Evolutionary conservation across 257 asterid genomes (phyloP), one percentile per base, ranked within the genome.

Genomic region (Gentiana straminea): DNA sequence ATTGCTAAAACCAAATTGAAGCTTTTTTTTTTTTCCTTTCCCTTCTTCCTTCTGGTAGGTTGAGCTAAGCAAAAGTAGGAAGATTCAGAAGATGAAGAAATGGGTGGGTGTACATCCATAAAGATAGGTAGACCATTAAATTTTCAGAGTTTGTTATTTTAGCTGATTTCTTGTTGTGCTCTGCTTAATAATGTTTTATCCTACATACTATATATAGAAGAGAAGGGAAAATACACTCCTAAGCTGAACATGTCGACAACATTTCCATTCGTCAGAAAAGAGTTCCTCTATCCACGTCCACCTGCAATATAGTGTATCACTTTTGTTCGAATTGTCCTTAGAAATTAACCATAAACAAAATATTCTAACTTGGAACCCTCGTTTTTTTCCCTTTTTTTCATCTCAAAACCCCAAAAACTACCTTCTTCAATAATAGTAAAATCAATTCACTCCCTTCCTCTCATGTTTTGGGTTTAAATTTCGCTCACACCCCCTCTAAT

Each of bases 111-210:
- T 6, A 64, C 59, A 61, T 55, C 48, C 46, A 13, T 13, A 24
- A 53, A 33, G 49, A 8, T 55, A 11, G 49, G 46, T 57, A 35
- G 47, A 15, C 66, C 67, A 62, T 55, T 60, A 59, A 59, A 52
- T 59, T 70, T 69, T 33, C 34, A 13, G 39, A 64, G 64, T 64
- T 64, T 32, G 71, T 60, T 64, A 46, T 34, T 12, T 51, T 37
- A 34, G 57, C 59, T 33, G 24, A 13, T 52, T 49, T 67, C 53
- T 1, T 39, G 35, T n/a, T 37, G 4, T 5, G 24, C 24, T 24
- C 24, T 24, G 24, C 24, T 24, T 24, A 24, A 24, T 24, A 24
- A 24, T 24, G 24, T 24, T 24, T 24, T 24, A 24, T 24, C 24
- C 24, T 24, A 24, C 24, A 24, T 24, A 24, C 24, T 24, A 24